Percentiles rank a stretch among this genome's conserved stretches.
phyloP scores from a whole-genome alignment of 352 stramenopile species.

The Pelagophyceae sp. region DNA sequence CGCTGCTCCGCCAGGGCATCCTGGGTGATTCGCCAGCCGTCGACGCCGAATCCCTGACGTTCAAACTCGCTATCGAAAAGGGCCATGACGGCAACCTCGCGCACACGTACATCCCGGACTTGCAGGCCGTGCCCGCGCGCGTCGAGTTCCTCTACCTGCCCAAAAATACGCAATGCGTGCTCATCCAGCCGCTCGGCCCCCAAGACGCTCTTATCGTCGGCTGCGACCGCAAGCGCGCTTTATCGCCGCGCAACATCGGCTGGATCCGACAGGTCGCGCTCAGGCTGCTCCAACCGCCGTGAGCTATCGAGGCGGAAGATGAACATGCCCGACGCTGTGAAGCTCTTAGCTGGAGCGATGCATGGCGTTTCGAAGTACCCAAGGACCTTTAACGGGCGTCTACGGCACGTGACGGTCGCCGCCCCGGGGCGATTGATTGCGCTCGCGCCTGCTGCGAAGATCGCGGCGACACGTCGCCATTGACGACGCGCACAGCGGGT shows the following conservation, averaged over 20 bases:
- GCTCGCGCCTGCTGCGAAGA: no score
- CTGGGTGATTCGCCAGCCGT: background rate
- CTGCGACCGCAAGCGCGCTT: slow-evolving; percentile 12
- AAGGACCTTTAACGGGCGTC: no score
- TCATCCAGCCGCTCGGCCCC: slow-evolving; percentile 1
- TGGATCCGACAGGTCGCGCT: background rate
- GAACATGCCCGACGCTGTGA: no score
- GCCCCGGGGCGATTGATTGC: no score
- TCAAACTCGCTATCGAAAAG: background rate
- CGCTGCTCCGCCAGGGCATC: background rate
- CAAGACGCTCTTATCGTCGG: background rate
- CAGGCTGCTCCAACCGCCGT: no score
- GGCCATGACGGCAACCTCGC: background rate
- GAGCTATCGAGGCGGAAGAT: no score
- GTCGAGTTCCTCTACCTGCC: slow-evolving; percentile 8
- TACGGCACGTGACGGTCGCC: no score
- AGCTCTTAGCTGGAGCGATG: no score
- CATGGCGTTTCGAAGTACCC: no score
- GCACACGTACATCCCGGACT: slow-evolving; percentile 1
- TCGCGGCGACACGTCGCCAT: no score
- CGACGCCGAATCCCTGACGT: background rate
- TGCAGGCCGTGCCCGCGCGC: slow-evolving; percentile 14
- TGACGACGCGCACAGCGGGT: no score
- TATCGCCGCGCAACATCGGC: background rate
- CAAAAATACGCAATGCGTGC: background rate